phyloP scores from a whole-genome alignment of 2,329 filamentous ascomycete genomes.

The Pseudogymnoascus sp. region DNA sequence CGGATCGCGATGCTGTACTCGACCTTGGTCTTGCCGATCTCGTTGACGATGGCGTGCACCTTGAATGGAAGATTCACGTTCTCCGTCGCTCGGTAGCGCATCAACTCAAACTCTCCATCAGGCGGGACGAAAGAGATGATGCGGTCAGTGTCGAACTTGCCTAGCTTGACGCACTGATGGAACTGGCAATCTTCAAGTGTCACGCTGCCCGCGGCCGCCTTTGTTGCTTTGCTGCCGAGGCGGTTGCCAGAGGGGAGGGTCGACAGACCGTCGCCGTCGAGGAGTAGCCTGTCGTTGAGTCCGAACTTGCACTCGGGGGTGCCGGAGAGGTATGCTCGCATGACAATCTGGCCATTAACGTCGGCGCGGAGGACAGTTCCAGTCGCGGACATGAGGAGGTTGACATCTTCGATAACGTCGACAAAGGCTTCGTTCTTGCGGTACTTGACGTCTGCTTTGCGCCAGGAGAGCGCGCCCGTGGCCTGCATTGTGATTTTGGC shows the following conservation, averaged over 20 bases:
- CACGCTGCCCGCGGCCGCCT: constrained; percentile 90
- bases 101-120: constrained; percentile 96
- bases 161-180: constrained; percentile 96
- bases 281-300: constrained; percentile 84
- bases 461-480: constrained; percentile 92
- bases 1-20: constrained; percentile 98
- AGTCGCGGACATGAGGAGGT: constrained; percentile 96
- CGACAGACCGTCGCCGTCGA: constrained; percentile 68
- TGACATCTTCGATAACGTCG: constrained; percentile 98
- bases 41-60: constrained; percentile 96
- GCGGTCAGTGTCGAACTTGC: constrained; percentile 91
- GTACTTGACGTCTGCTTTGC: constrained; percentile 95
- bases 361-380: constrained; percentile 92
- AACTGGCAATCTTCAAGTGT: constrained; percentile 98
- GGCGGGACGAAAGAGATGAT: constrained; percentile 97
- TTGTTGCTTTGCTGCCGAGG: constrained; percentile 79
- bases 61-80: constrained; percentile 99
- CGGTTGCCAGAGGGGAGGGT: constrained; percentile 67
- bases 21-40: constrained; percentile 93
- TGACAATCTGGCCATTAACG: constrained; percentile 94
- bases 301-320: constrained; percentile 99
- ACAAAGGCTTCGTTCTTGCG: constrained; percentile 99
- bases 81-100: constrained; percentile 96
- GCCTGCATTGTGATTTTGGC: constrained; percentile 99
- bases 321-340: constrained; percentile 94